These are phyloP conservation scores for Clitocybe nebularis DNA, from an alignment of 1,284 basidiomycete genomes.

Conservation along the genomic window DNA sequence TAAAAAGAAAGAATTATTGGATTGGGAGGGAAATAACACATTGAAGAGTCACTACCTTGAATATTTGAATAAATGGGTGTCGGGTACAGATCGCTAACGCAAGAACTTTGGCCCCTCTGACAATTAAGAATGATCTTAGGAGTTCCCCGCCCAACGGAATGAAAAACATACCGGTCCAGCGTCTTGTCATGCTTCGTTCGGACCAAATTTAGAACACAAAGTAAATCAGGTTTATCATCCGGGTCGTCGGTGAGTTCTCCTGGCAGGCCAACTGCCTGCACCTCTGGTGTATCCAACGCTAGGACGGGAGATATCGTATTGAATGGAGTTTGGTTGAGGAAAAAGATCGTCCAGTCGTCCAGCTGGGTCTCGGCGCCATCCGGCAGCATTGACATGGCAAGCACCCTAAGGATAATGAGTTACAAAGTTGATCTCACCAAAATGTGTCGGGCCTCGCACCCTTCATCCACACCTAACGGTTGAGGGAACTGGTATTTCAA, in stretches of 20 bases:
- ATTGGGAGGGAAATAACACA: slow-evolving; percentile 70
- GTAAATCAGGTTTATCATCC: slow-evolving; percentile 53
- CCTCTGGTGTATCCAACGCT: slow-evolving; percentile 61
- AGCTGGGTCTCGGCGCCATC: slow-evolving; percentile 93
- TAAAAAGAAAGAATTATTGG: slow-evolving; percentile 74
- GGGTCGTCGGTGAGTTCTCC: slow-evolving; percentile 34
- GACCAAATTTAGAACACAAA: slow-evolving; percentile 95
- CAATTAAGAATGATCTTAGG: slow-evolving; percentile 7
- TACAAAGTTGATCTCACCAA: slow-evolving; percentile 5
- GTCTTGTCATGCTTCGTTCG: slow-evolving; percentile 92
- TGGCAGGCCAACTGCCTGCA: slow-evolving; percentile 33
- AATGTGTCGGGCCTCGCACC: slow-evolving; percentile 43
- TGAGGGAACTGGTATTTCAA: slow-evolving; percentile 93
- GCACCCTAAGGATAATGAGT: slow-evolving; percentile 49
- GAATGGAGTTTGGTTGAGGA: slow-evolving; percentile 88
- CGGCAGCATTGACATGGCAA: slow-evolving; percentile 97
- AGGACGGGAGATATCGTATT: slow-evolving; percentile 84
- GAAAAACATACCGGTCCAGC: slow-evolving; percentile 64
- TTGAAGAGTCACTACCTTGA: slow-evolving; percentile 69
- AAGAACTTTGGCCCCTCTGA: slow-evolving; percentile 91
- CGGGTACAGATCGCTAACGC: slow-evolving; percentile 95
- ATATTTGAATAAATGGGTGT: slow-evolving; percentile 95
- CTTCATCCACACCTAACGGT: slow-evolving; percentile 87
- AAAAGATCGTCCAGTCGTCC: slow-evolving; percentile 99
- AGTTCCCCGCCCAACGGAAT: not conserved